A percentile compares a stretch with the other conserved stretches of the same genome.
Conservation (phyloP, 1,284 basidiomycete genomes). For the Rhodotorula sp. region DNA sequence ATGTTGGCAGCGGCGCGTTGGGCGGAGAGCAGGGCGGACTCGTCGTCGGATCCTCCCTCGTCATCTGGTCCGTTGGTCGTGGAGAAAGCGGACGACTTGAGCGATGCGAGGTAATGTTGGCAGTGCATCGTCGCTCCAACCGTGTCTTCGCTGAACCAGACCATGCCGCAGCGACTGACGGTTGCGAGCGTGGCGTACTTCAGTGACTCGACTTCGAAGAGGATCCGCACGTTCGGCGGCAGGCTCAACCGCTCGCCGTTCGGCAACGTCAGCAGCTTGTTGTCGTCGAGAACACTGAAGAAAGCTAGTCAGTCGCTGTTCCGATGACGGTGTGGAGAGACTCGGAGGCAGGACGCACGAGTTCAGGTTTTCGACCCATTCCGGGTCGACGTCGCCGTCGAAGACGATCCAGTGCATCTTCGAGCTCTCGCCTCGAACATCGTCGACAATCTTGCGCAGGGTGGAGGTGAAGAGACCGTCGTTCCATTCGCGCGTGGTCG, state of each 20-base stretch:
- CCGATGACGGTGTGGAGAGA: not conserved
- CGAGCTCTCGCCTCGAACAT: slow-evolving; percentile 92
- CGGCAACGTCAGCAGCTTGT: slow-evolving; percentile 93
- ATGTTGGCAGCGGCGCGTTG: slow-evolving; percentile 77
- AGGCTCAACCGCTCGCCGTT: slow-evolving; percentile 98
- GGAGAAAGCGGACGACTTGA: slow-evolving; percentile 50
- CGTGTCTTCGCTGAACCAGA: slow-evolving; percentile 99
- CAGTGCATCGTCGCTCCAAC: slow-evolving; percentile 90
- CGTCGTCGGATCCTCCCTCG: slow-evolving; percentile 49
- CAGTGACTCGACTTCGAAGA: slow-evolving; percentile 99
- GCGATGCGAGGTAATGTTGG: slow-evolving; percentile 69
- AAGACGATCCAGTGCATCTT: slow-evolving; percentile 99
- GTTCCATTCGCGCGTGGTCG: slow-evolving; percentile 98
- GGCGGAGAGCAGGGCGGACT: slow-evolving; percentile 63
- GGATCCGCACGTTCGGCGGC: slow-evolving; percentile 94
- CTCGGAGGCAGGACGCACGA: slow-evolving; percentile 58
- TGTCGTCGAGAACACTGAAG: slow-evolving; percentile 91
- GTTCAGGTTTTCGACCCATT: slow-evolving; percentile 99
- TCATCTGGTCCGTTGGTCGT: slow-evolving; percentile 26
- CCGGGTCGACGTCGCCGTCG: slow-evolving; percentile 98
- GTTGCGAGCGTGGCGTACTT: slow-evolving; percentile 96
- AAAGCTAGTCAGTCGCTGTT: not conserved
- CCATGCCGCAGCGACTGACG: slow-evolving; percentile 99
- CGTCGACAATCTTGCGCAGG: slow-evolving; percentile 95
- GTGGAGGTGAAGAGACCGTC: slow-evolving; percentile 98